Evolutionary conservation across 2,329 filamentous ascomycete species (phyloP), one percentile per base, ranked within the genome.

Genomic region (Pyricularia sp.): DNA sequence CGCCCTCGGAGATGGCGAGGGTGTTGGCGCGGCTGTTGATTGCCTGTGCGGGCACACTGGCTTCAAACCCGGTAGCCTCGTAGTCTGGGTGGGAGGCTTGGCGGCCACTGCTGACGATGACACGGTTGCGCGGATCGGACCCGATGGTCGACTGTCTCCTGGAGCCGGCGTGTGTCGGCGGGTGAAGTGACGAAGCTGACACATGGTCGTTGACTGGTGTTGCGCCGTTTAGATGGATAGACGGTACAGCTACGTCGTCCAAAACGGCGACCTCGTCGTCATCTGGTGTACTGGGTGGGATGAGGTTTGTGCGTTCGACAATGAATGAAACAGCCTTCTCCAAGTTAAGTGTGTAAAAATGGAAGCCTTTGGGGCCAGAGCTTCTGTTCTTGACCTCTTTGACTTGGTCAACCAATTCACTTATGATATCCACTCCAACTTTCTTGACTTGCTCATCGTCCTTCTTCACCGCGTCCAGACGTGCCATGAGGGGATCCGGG

Each of bases 301-400:
- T 96, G 65, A 99, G 82, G n/a, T 88, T 78, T 31, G 89, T 91
- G 65, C 89, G 82, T 78, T 97, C 93, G 0, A 97, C 77, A 67
- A 97, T 93, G 71, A 97, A 94, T 0, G 93, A 91, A 2, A 99
- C 93, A 0, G 92, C 90, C 77, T 97, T 99, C 75, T 97, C 93
- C 35, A 97, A 80, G 73, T 99, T 99, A 63, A 99, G 80, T 0
- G 94, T 97, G 76, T 97, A 99, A 77, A 99, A 97, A 74, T 99
- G 94, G 76, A 97, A 96, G 6, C 94, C 94, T 70, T 86, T 82
- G 24, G 86, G 88, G 4, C 64, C 82, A 12, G 80, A 78, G 0
- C 79, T 82, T 69, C 79, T 78, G 72, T 74, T 78, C 71, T 85
- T 85, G 68, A 88, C 79, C 65, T 81, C 70, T 69, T 88, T 90